phyloP scores from a whole-genome alignment of 768 basidiomycete genomes.

The Mrakia blollopis region DNA sequence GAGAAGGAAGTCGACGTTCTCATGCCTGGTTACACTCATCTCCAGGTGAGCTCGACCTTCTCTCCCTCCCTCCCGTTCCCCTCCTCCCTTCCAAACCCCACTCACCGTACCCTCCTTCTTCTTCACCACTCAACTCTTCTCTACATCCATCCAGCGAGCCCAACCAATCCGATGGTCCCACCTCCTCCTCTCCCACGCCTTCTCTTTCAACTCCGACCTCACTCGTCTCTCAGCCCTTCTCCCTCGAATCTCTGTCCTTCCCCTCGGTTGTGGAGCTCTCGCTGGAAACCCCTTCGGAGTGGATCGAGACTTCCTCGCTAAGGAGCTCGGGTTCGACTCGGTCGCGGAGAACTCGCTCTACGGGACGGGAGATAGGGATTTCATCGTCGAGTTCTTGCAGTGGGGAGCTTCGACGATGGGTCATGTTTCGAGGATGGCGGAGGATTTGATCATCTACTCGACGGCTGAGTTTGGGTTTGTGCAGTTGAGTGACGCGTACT shows the following conservation, averaged over 20 bases:
- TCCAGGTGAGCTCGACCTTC: constrained; percentile 61
- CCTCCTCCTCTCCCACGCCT: constrained; percentile 87
- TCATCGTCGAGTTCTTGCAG: constrained; percentile 94
- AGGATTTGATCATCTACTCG: constrained; percentile 94
- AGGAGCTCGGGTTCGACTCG: constrained; percentile 80
- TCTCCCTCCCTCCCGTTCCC: neutral
- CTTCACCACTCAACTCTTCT: neutral
- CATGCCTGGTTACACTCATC: constrained; percentile 94
- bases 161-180: constrained; percentile 99
- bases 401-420: constrained; percentile 89
- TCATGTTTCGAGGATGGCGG: constrained; percentile 89
- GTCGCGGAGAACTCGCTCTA: constrained; percentile 94
- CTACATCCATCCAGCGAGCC: constrained; percentile 87
- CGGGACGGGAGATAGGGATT: constrained; percentile 95
- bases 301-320: constrained; percentile 85
- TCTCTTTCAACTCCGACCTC: constrained; percentile 84
- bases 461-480: constrained; percentile 97
- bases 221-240: constrained; percentile 75
- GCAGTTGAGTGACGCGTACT: constrained; percentile 93
- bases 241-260: constrained; percentile 86
- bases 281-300: constrained; percentile 95
- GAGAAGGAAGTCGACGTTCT: constrained; percentile 87
- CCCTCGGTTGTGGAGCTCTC: constrained; percentile 87
- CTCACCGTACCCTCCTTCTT: neutral
- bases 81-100: neutral